Evolutionary conservation across 2,329 filamentous ascomycete genomes (phyloP).

Genomic region (Chrysoporthe austroafricana): DNA sequence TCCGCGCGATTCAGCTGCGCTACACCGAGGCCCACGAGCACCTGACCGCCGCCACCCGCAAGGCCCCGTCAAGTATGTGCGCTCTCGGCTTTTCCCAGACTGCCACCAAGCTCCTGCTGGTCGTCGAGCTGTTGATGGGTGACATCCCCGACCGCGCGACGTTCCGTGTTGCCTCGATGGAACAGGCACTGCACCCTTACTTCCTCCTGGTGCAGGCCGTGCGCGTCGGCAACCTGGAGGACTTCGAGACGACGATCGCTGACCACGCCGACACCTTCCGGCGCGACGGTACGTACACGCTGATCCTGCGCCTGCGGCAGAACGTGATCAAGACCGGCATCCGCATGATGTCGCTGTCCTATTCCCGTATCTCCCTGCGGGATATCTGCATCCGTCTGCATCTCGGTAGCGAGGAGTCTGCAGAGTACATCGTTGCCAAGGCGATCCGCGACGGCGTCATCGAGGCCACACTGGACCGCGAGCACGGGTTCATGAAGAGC

Average conservation of each 20-base stretch:
- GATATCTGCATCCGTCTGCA: constrained; percentile 97
- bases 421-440: constrained; percentile 99
- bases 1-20: constrained; percentile 92
- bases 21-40: constrained; percentile 98
- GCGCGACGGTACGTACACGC: constrained; percentile 90
- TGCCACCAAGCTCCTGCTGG: constrained; percentile 92
- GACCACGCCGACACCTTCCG: constrained; percentile 84
- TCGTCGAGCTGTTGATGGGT: constrained; percentile 97
- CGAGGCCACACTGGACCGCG: constrained; percentile 90
- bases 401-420: constrained; percentile 92
- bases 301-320: constrained; percentile 91
- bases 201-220: constrained; percentile 93
- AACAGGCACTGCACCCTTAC: constrained; percentile 88
- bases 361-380: constrained; percentile 93
- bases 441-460: constrained; percentile 97
- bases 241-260: constrained; percentile 86
- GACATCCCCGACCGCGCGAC: constrained; percentile 95
- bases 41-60: constrained; percentile 88
- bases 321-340: constrained; percentile 99
- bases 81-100: constrained; percentile 95
- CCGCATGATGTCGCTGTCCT: constrained; percentile 97
- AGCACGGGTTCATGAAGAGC: constrained; percentile 97
- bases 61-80: constrained; percentile 86
- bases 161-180: constrained; percentile 87
- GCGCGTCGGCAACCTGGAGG: constrained; percentile 92